Conservation (phyloP, 1,284 basidiomycete genomes). For the Tetrapyrgos nigripes region DNA sequence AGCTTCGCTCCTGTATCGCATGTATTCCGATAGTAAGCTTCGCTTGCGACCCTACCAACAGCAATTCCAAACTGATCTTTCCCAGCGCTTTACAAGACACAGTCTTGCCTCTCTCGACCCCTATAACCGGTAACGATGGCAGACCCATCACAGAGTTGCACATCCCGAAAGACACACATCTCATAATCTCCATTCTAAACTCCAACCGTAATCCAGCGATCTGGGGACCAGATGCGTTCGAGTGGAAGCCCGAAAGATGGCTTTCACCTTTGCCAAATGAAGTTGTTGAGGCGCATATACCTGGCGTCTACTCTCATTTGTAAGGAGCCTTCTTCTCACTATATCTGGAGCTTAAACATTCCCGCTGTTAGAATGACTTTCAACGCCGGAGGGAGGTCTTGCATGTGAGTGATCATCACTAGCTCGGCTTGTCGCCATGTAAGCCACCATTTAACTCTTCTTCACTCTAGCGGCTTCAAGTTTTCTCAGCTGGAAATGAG, state of each 20-base stretch:
- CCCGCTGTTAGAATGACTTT: slow-evolving; percentile 35
- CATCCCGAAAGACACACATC: slow-evolving; percentile 27
- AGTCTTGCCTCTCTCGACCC: slow-evolving; percentile 25
- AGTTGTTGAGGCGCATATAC: slow-evolving; percentile 9
- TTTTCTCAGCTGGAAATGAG: slow-evolving; percentile 42
- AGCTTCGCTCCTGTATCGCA: slow-evolving; percentile 38
- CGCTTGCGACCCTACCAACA: not conserved
- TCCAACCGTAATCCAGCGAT: slow-evolving; percentile 34
- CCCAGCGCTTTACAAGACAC: slow-evolving; percentile 25
- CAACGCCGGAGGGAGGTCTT: slow-evolving; percentile 32
- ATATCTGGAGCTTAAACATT: not conserved
- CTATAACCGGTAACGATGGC: slow-evolving; percentile 32
- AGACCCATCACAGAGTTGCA: slow-evolving; percentile 28
- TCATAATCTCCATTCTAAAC: slow-evolving; percentile 32
- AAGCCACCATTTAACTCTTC: not conserved
- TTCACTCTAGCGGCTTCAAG: slow-evolving; percentile 35
- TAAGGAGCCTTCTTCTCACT: slow-evolving; percentile 6
- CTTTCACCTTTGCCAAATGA: slow-evolving; percentile 31
- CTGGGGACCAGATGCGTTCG: slow-evolving; percentile 39
- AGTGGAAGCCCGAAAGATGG: slow-evolving; percentile 44
- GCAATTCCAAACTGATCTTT: no score
- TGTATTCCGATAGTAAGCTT: slow-evolving; percentile 33
- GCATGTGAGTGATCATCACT: slow-evolving; percentile 30
- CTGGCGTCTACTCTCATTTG: slow-evolving; percentile 19
- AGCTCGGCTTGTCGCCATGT: no score